A percentile compares a stretch with the other conserved stretches of the same genome.
Conservation (phyloP, 2,329 filamentous ascomycete genomes). For the Cladosporium cucumerinum region DNA sequence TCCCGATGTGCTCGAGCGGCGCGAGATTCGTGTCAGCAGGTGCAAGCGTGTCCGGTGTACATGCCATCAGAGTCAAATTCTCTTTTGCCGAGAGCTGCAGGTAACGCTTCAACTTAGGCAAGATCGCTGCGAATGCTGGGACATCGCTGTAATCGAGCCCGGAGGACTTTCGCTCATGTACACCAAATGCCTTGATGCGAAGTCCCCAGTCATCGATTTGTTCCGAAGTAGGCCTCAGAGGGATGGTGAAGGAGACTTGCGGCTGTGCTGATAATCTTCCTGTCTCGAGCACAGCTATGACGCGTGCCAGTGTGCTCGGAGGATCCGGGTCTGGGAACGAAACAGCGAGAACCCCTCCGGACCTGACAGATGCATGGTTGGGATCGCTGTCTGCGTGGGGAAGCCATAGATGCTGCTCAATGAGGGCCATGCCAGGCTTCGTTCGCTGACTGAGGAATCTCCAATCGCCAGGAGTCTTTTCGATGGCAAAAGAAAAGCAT, state of each 20-base stretch:
- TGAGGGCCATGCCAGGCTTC: constrained; percentile 1
- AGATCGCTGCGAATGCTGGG: not conserved
- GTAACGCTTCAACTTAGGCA: not conserved
- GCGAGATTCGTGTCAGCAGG: not conserved
- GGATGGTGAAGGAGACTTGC: not conserved
- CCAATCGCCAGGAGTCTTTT: not conserved
- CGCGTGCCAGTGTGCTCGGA: not conserved
- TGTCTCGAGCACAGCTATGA: not conserved
- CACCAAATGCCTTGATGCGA: not conserved
- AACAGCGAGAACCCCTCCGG: not conserved
- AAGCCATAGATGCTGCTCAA: constrained; percentile 1
- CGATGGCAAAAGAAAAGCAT: not conserved
- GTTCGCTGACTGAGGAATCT: not conserved
- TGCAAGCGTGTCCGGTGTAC: not conserved
- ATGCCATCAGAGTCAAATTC: constrained; percentile 66
- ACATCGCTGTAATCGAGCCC: not conserved
- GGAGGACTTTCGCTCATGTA: not conserved
- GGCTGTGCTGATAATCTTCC: not conserved
- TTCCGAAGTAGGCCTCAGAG: not conserved
- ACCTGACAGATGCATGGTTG: not conserved
- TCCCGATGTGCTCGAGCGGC: not conserved
- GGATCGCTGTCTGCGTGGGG: not conserved
- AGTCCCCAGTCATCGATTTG: constrained; percentile 2
- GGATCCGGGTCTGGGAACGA: constrained; percentile 4
- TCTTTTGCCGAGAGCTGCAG: constrained; percentile 75